Evolutionary conservation across 2,329 filamentous ascomycete species (phyloP), one percentile per base, ranked within the genome.

Genomic region (Cladophialophora carrionii): DNA sequence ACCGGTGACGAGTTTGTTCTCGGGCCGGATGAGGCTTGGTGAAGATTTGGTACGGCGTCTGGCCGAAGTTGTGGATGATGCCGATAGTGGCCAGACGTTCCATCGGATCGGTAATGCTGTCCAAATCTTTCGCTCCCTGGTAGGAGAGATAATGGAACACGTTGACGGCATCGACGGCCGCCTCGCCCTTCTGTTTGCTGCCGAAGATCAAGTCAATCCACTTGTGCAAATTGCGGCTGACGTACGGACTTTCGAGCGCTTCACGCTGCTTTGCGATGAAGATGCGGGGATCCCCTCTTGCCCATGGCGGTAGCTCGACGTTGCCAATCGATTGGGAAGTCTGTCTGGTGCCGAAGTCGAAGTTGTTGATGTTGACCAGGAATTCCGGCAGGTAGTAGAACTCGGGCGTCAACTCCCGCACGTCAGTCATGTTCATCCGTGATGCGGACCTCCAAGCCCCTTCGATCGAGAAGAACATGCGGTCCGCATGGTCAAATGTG

Each of bases 181-280:
- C 90, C 63, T 98, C 94, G 37, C 95, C 95, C 59, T 90, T 88
- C 77, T 99, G 96, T 78, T 98, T 97, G 76, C 84, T 90, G 0
- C 95, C 95, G 76, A 99, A 99, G 4, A 99, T 85, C 3, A 99
- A 83, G 74, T 99, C 95, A 64, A 99, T 96, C 95, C 95, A 99
- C 70, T 90, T 86, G 74, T 98, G 93, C 17, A 99, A 80, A 70
- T 95, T 88, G 74, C 91, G 87, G 73, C 91, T 96, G 41, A 99
- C 94, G 71, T 96, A 91, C 0, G 92, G 91, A 70, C 92, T 96
- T 75, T 99, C 95, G 0, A 99, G 80, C 0, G 95, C 95, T 76
- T 98, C 92, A n/a, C 95, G 88, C 73, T 99, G 91, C 77, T 96
- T 97, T 17, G 90, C 87, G 65, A 99, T 93, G 75, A 99, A 99